These are phyloP conservation scores for Kwoniella sp. DNA, from an alignment of 768 basidiomycete genomes.

Conservation along the genomic window DNA sequence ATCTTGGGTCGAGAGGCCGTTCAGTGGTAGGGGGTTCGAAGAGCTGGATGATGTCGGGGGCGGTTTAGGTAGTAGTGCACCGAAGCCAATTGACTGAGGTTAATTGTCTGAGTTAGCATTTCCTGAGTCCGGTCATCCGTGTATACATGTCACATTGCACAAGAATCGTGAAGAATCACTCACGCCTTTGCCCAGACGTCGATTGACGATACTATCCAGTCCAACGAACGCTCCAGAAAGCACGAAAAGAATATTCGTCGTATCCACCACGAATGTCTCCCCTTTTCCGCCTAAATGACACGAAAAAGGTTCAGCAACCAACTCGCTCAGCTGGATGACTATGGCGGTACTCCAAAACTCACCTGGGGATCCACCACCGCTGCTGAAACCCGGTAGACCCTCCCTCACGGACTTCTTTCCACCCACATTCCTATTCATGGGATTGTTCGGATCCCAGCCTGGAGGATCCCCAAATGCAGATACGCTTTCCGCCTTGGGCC, in stretches of 20 bases:
- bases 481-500: constrained; percentile 25
- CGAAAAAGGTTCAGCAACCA: too few relatives aligned
- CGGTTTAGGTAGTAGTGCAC: constrained; percentile 60
- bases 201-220: constrained; percentile 76
- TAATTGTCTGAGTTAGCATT: not conserved
- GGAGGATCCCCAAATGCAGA: constrained; percentile 36
- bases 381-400: constrained; percentile 52
- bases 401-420: constrained; percentile 53
- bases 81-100: constrained; percentile 89
- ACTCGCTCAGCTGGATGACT: constrained; percentile 3
- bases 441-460: constrained; percentile 47
- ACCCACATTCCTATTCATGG: constrained; percentile 34
- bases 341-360: constrained; percentile 8
- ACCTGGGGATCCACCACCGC: constrained; percentile 36
- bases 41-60: constrained; percentile 7
- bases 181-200: constrained; percentile 81
- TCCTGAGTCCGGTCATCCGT: constrained; percentile 5
- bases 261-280: constrained; percentile 54
- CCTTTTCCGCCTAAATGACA: constrained; percentile 43
- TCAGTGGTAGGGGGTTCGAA: constrained; percentile 19
- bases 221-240: constrained; percentile 94
- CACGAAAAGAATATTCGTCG: constrained; percentile 87
- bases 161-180: constrained; percentile 56
- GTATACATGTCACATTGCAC: not conserved
- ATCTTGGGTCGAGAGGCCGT: constrained; percentile 61